A percentile compares a stretch with the other conserved stretches of the same genome.
Conservation (phyloP, 108 stramenopile genomes). For the Stephanodiscus minutulus region DNA sequence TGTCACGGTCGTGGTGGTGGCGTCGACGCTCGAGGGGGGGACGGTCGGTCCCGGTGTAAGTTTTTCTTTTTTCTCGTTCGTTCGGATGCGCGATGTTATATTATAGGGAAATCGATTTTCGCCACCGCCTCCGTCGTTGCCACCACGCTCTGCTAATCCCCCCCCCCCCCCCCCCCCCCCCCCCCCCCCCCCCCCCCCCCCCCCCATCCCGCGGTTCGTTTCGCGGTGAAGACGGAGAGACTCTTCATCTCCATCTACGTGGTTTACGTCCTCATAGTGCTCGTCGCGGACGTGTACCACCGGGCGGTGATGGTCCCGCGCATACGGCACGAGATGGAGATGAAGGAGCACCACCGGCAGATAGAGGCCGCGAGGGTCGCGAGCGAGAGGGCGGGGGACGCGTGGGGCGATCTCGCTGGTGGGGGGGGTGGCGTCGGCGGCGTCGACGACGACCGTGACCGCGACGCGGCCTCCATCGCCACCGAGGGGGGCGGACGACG, state of each 20-base stretch:
- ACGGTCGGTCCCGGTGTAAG: slow-evolving; percentile 56
- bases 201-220: background rate
- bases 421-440: background rate
- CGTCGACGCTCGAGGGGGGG: slow-evolving; percentile 51
- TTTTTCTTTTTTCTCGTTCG: background rate
- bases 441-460: no score
- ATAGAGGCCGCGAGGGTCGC: slow-evolving; percentile 39
- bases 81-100: background rate
- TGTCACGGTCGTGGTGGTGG: slow-evolving; percentile 70
- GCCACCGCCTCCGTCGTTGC: no score
- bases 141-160: no score
- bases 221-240: slow-evolving; percentile 6
- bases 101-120: no score
- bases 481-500: background rate
- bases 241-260: slow-evolving; percentile 61
- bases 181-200: background rate
- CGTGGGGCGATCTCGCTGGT: slow-evolving; percentile 23
- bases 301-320: slow-evolving; percentile 82
- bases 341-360: slow-evolving; percentile 49
- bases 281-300: slow-evolving; percentile 88
- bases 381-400: slow-evolving; percentile 35
- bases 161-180: no score
- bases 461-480: background rate
- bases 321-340: slow-evolving; percentile 32
- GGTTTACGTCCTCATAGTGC: slow-evolving; percentile 72